Conservation (phyloP, 1,284 basidiomycete species). For the Melampsora larici-populina region DNA sequence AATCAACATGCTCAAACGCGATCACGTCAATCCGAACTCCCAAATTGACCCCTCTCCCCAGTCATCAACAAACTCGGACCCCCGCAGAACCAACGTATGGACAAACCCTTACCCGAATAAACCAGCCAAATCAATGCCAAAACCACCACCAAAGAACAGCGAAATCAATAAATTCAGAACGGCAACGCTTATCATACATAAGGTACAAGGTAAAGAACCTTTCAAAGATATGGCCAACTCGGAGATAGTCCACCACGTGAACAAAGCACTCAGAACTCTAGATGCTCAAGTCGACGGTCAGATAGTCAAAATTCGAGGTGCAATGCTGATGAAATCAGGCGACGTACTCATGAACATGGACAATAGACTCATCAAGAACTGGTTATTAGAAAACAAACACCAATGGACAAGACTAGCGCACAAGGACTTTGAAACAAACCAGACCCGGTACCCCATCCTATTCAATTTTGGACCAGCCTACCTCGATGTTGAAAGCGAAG, state of each 20-base stretch:
- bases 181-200: background rate
- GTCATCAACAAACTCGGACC: too few relatives aligned
- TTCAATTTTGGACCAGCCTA: background rate
- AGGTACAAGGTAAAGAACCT: background rate
- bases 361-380: background rate
- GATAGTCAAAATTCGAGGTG: background rate
- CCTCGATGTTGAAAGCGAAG: background rate
- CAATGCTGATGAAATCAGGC: background rate
- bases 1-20: too few relatives aligned
- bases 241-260: background rate
- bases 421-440: background rate
- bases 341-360: conserved; percentile 9
- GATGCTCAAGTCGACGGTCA: background rate
- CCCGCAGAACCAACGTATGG: too few relatives aligned
- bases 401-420: conserved; percentile 18
- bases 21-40: too few relatives aligned
- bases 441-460: background rate
- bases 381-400: conserved; percentile 16
- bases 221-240: background rate
- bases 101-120: too few relatives aligned
- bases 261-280: background rate
- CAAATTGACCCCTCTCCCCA: too few relatives aligned
- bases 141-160: too few relatives aligned
- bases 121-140: too few relatives aligned
- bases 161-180: too few relatives aligned